Percentiles rank a stretch among this genome's conserved stretches.
Evolutionary conservation across 768 basidiomycete species (phyloP).

Genomic region (Clitopilus hobsonii): DNA sequence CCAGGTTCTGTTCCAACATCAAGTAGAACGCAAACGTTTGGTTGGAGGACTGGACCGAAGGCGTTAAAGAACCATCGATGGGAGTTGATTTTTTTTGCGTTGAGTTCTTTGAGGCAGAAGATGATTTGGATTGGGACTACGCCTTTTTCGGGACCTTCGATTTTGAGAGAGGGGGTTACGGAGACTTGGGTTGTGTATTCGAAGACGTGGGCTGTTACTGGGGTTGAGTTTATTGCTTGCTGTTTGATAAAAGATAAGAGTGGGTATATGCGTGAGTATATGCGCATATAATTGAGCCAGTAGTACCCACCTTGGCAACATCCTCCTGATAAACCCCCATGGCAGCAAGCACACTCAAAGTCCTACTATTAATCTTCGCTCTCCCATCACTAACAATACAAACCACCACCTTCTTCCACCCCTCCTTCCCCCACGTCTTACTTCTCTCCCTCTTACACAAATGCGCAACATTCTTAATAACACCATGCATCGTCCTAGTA

Average conservation of each 20-base stretch:
- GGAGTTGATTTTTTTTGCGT: slow-evolving; percentile 95
- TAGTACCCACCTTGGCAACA: slow-evolving; percentile 73
- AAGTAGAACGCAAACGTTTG: slow-evolving; percentile 89
- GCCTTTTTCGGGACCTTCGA: slow-evolving; percentile 74
- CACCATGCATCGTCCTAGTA: slow-evolving; percentile 90
- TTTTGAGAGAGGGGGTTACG: slow-evolving; percentile 75
- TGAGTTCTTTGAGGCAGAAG: slow-evolving; percentile 90
- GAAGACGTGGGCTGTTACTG: slow-evolving; percentile 87
- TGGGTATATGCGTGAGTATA: not conserved
- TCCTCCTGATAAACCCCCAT: slow-evolving; percentile 97
- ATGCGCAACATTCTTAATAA: slow-evolving; percentile 91
- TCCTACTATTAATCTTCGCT: slow-evolving; percentile 78
- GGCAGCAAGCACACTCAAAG: slow-evolving; percentile 82
- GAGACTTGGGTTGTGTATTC: slow-evolving; percentile 96
- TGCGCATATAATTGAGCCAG: no score
- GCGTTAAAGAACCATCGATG: slow-evolving; percentile 96
- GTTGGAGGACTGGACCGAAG: slow-evolving; percentile 75
- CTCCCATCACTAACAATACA: slow-evolving; percentile 89
- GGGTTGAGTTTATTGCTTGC: slow-evolving; percentile 69
- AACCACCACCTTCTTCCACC: slow-evolving; percentile 98
- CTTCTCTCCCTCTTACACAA: slow-evolving; percentile 80
- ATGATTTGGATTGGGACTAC: slow-evolving; percentile 88
- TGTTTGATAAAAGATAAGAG: not conserved
- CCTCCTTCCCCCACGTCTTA: slow-evolving; percentile 96
- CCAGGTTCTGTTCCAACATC: slow-evolving; percentile 84